Percentiles rank a stretch among this genome's conserved stretches.
Conservation (phyloP, 352 stramenopile species). For the Phytophthora megakarya region DNA sequence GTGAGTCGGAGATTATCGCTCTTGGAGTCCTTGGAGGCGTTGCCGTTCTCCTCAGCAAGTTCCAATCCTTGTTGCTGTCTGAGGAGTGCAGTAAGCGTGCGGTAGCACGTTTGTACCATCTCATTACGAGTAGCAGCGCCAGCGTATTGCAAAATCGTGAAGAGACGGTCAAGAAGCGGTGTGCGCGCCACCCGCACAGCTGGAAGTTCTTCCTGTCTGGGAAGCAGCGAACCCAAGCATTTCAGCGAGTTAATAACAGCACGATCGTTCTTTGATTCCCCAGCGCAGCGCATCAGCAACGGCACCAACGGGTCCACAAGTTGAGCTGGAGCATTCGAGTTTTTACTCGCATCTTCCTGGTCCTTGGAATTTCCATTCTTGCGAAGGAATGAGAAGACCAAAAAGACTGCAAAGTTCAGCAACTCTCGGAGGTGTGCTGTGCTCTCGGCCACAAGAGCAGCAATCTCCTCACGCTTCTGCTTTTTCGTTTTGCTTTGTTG, state of each 20-base stretch:
- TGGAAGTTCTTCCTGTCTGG: conserved; percentile 81
- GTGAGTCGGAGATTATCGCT: conserved; percentile 59
- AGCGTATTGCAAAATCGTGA: conserved; percentile 91
- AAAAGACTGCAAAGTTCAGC: conserved; percentile 85
- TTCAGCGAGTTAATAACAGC: conserved; percentile 93
- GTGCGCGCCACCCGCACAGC: conserved; percentile 84
- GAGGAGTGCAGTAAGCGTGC: conserved; percentile 91
- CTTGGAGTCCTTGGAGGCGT: conserved; percentile 32
- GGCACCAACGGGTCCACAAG: conserved; percentile 94
- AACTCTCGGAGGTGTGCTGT: conserved; percentile 80
- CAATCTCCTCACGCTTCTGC: conserved; percentile 47
- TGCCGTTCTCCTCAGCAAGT: conserved; percentile 32
- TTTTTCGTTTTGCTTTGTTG: conserved; percentile 46
- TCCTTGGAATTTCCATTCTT: conserved; percentile 35
- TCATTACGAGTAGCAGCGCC: conserved; percentile 93
- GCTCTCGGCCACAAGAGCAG: conserved; percentile 37
- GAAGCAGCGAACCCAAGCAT: conserved; percentile 90
- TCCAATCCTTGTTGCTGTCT: conserved; percentile 50
- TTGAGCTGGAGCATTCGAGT: conserved; percentile 31
- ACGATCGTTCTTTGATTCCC: conserved; percentile 91
- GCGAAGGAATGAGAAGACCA: conserved; percentile 75
- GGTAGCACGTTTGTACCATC: conserved; percentile 96
- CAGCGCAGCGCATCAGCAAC: conserved; percentile 91
- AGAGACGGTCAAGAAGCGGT: conserved; percentile 89
- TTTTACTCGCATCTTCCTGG: conserved; percentile 18